Evolutionary conservation across 805 yeast species (phyloP), one percentile per base, ranked within the genome.

Genomic region (Candida sphagnicola): DNA sequence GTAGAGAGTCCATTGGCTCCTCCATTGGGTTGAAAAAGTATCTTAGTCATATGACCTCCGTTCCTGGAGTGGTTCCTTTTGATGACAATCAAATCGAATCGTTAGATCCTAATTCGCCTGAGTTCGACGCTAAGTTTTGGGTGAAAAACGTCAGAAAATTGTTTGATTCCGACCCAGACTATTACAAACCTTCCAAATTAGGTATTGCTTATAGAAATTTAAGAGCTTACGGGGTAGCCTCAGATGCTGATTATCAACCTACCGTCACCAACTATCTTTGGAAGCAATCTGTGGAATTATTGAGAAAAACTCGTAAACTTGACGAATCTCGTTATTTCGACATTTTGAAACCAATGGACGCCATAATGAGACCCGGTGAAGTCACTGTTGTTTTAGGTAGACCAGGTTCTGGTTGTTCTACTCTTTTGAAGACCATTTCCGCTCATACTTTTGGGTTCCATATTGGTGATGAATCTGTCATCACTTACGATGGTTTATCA

Each of bases 181-280:
- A 77, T 59, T 82, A 76, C 54, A 78, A 75, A 51, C 84, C 82
- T 15, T 66, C 79, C 21, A 64, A 74, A 13, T 60, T 82, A 46
- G 84, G 85, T 16, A 58, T 82, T 42, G 76, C 77, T 6, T 80
- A 77, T 67, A 69, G 71, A 41, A 59, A 79, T 50, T 61, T 82
- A 50, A 55, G 82, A 41, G 85, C 83, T 3, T 72, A 59, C 45
- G 89, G 88, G 56, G 68, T 77, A 37, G 83, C 87, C 3, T 68
- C 80, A 3, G 87, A 80, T 56, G 72, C 82, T 8, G 85, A 82
- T 51, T 82, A 76, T 56, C 86, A 80, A 56, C 65, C 78, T 3
- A 80, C 82, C 3, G 75, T 78, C 3, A 50, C 68, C 18, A 80
- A 77, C 47, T 59, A 59, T 51, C 18, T 55, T 51, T 32, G 56